phyloP scores from a whole-genome alignment of 2,329 filamentous ascomycete genomes.

The Paracorniculantispora psalliotae region DNA sequence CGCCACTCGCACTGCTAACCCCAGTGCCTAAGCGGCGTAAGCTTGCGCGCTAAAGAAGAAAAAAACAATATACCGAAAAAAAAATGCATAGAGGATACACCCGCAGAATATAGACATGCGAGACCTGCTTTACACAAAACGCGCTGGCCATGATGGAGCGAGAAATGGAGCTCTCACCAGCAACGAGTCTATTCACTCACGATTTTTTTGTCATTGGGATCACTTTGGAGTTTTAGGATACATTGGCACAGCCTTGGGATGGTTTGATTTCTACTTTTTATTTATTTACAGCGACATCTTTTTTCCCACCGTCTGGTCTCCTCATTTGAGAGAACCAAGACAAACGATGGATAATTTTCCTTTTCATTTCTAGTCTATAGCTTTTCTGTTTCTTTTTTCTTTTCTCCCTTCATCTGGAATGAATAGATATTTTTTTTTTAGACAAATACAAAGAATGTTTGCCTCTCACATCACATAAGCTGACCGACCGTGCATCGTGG shows the following conservation, averaged over 20 bases:
- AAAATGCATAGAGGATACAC: not conserved
- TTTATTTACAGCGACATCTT: not conserved
- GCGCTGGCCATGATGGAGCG: not conserved
- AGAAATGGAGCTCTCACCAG: not conserved
- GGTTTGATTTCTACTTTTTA: not conserved
- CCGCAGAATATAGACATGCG: not conserved
- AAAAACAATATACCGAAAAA: constrained; percentile 14
- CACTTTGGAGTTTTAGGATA: constrained; percentile 5
- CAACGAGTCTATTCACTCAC: not conserved
- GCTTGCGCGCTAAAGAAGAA: not conserved
- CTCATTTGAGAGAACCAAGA: not conserved
- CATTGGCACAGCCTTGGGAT: constrained; percentile 5
- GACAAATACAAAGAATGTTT: not conserved
- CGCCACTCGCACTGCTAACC: not conserved
- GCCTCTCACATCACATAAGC: not conserved
- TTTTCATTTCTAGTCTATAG: not conserved
- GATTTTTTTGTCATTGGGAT: not conserved
- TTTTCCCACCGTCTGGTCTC: not conserved
- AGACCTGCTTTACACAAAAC: not conserved
- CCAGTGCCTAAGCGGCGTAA: not conserved
- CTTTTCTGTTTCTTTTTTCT: not conserved
- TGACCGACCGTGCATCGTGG: not conserved
- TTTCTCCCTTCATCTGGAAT: constrained; percentile 9
- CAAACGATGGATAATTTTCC: not conserved
- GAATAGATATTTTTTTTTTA: not conserved